phyloP scores from a whole-genome alignment of 306 rosid genomes.

The Benincasa hispida region DNA sequence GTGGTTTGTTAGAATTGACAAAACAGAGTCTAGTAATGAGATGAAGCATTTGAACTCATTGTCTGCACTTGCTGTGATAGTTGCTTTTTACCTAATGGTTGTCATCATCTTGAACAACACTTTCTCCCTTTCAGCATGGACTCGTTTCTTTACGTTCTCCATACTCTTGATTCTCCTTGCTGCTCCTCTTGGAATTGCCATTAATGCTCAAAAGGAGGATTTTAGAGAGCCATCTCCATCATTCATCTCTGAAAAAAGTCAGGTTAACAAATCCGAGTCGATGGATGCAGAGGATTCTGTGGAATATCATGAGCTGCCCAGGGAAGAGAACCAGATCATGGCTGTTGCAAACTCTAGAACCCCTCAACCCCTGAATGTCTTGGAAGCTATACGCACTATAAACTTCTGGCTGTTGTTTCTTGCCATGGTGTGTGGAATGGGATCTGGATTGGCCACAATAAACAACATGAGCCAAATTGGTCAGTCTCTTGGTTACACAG shows the following conservation, averaged over 20 bases:
- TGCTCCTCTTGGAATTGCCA: slow-evolving; percentile 53
- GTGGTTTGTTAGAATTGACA: slow-evolving; percentile 57
- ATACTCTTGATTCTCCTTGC: slow-evolving; percentile 43
- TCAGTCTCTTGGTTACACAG: slow-evolving; percentile 58
- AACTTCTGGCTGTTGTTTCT: slow-evolving; percentile 73
- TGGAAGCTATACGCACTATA: slow-evolving; percentile 44
- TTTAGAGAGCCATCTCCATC: background rate
- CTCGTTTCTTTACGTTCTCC: slow-evolving; percentile 14
- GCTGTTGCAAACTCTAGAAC: slow-evolving; percentile 10
- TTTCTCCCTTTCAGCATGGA: slow-evolving; percentile 39
- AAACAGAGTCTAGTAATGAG: slow-evolving; percentile 21
- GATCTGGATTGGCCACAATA: slow-evolving; percentile 61
- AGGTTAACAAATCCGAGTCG: slow-evolving; percentile 8
- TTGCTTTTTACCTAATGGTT: slow-evolving; percentile 56
- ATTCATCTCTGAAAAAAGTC: slow-evolving; percentile 3
- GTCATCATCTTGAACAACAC: slow-evolving; percentile 39
- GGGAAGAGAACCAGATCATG: slow-evolving; percentile 19
- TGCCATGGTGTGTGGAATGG: slow-evolving; percentile 74
- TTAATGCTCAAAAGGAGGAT: slow-evolving; percentile 41
- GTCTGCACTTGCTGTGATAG: slow-evolving; percentile 38
- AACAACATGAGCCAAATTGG: slow-evolving; percentile 89
- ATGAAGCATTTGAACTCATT: slow-evolving; percentile 53
- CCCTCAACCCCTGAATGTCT: slow-evolving; percentile 27
- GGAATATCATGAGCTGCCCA: slow-evolving; percentile 33
- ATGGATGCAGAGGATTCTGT: slow-evolving; percentile 6